A percentile compares a stretch with the other conserved stretches of the same genome.
These are phyloP conservation scores for Zymoseptoria tritici DNA, from an alignment of 2,329 filamentous ascomycete genomes.

Conservation along the genomic window DNA sequence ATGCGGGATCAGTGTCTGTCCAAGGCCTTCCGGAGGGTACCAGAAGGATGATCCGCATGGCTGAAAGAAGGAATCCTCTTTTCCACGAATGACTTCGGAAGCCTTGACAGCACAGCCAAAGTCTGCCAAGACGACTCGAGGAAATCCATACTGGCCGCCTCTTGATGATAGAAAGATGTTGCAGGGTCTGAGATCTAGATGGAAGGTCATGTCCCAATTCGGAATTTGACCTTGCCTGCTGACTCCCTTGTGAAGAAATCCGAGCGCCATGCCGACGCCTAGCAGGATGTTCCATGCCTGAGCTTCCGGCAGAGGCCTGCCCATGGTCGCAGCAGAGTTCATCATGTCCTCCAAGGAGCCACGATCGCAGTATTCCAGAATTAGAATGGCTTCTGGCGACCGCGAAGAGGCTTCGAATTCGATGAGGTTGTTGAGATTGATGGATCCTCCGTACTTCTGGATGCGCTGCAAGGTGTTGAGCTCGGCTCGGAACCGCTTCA, in stretches of 20 bases:
- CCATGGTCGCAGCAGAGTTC: no score
- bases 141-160: not conserved
- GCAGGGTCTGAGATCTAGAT: slow-evolving; percentile 13
- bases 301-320: no score
- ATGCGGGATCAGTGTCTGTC: not conserved
- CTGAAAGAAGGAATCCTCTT: slow-evolving; percentile 5
- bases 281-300: not conserved
- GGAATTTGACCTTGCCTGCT: not conserved
- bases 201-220: slow-evolving; percentile 13
- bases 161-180: slow-evolving; percentile 12
- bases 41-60: slow-evolving; percentile 11
- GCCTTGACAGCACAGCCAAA: slow-evolving; percentile 15
- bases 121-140: slow-evolving; percentile 14
- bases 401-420: no score
- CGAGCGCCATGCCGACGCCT: slow-evolving; percentile 3
- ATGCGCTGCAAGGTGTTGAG: no score
- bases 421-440: no score
- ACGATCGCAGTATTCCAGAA: not conserved
- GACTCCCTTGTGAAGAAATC: slow-evolving; percentile 28
- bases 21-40: slow-evolving; percentile 14
- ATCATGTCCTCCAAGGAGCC: not conserved
- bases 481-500: no score
- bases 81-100: slow-evolving; percentile 4
- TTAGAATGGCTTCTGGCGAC: no score
- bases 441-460: no score